A percentile compares a stretch with the other conserved stretches of the same genome.
Evolutionary conservation across 805 yeast species (phyloP).

Genomic region (Candida taoyuanica): DNA sequence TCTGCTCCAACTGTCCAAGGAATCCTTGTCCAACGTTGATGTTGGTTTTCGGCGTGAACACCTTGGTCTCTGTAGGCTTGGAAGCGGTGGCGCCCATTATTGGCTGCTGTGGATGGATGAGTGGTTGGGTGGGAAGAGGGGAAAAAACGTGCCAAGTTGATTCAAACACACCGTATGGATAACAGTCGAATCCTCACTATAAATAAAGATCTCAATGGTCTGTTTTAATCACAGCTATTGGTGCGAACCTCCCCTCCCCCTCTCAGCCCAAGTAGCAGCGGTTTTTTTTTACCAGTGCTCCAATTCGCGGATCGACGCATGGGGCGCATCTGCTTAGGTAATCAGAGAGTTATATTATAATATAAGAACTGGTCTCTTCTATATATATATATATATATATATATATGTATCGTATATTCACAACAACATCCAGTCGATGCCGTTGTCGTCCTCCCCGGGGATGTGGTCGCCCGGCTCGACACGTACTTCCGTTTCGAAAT

Average conservation of each 20-base stretch:
- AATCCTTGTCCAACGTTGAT: constrained; percentile 64
- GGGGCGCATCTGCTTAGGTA: neutral
- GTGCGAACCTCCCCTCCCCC: no score
- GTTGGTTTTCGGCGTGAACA: constrained; percentile 62
- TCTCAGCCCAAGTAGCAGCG: no score
- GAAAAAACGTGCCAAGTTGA: no score
- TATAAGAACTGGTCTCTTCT: no score
- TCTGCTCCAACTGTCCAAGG: constrained; percentile 55
- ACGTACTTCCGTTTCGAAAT: neutral
- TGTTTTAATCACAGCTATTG: no score
- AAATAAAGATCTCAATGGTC: neutral
- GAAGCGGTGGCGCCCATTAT: constrained; percentile 60
- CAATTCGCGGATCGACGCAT: neutral
- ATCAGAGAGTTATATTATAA: no score
- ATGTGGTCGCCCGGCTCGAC: neutral
- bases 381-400: no score
- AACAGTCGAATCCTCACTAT: no score
- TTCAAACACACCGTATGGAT: no score
- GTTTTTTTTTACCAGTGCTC: neutral
- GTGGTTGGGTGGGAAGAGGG: no score
- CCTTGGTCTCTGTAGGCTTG: constrained; percentile 56
- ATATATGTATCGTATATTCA: neutral
- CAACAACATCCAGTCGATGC: neutral
- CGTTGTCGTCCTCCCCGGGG: neutral
- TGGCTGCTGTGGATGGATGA: neutral